Conservation (phyloP, 2,329 filamentous ascomycete genomes). For the Exutisphaerella laricina region DNA sequence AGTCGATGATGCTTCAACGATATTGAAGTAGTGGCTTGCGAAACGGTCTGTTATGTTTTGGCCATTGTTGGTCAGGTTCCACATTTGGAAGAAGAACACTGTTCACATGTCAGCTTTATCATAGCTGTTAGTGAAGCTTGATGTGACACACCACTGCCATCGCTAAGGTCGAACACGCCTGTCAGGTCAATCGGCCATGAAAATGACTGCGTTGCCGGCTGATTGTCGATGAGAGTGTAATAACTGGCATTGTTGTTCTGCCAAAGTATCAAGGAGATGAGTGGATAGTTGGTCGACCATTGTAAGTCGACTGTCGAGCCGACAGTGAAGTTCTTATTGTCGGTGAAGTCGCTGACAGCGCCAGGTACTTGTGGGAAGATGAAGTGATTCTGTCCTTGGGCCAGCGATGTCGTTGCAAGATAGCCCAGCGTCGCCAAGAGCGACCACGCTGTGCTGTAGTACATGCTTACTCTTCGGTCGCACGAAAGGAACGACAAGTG, state of each 20-base stretch:
- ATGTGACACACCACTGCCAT: background rate
- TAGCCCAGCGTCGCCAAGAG: background rate
- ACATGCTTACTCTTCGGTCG: background rate
- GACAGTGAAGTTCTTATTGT: background rate
- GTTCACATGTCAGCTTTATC: background rate
- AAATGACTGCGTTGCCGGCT: background rate
- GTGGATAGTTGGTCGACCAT: constrained; percentile 5
- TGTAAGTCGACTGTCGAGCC: background rate
- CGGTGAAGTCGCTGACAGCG: background rate
- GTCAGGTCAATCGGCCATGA: constrained; percentile 3
- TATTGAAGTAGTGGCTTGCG: constrained; percentile 5
- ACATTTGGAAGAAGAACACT: constrained; percentile 6
- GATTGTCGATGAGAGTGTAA: constrained; percentile 4
- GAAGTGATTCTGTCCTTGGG: background rate
- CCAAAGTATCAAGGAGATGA: constrained; percentile 1
- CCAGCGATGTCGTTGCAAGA: background rate
- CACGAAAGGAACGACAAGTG: background rate
- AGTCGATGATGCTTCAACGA: background rate
- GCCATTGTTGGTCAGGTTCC: background rate
- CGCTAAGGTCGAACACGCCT: background rate
- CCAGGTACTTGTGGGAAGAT: background rate
- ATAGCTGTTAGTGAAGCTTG: background rate
- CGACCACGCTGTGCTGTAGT: background rate
- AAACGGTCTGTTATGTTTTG: constrained; percentile 1
- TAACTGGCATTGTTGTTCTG: constrained; percentile 4